Percentiles rank a stretch among this genome's conserved stretches.
Conservation (phyloP, 306 rosid genomes). For the Vigna nakashimae region DNA sequence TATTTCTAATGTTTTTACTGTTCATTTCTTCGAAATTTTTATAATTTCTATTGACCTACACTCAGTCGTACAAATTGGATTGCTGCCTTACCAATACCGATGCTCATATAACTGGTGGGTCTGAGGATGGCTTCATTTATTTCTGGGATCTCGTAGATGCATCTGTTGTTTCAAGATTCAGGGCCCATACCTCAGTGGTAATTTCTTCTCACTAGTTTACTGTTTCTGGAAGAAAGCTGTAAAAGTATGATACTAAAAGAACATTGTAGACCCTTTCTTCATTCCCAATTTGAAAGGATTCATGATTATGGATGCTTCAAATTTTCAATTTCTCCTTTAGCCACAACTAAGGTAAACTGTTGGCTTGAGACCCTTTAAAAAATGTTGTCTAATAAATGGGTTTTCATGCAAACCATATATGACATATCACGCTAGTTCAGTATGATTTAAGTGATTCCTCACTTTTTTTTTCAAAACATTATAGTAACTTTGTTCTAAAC, state of each 20-base stretch:
- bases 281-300: background rate
- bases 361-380: background rate
- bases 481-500: slow-evolving; percentile 16
- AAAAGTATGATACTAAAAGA: slow-evolving; percentile 23
- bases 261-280: slow-evolving; percentile 21
- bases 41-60: slow-evolving; percentile 36
- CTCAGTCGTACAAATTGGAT: slow-evolving; percentile 89
- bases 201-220: background rate
- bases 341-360: background rate
- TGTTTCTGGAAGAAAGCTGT: slow-evolving; percentile 28
- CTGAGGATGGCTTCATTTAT: slow-evolving; percentile 87
- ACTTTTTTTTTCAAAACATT: background rate
- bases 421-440: background rate
- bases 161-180: slow-evolving; percentile 75
- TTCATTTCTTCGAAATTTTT: slow-evolving; percentile 8
- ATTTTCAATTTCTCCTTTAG: slow-evolving; percentile 16
- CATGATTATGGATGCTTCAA: slow-evolving; percentile 15
- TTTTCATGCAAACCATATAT: slow-evolving; percentile 7
- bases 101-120: slow-evolving; percentile 91
- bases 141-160: slow-evolving; percentile 98
- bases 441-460: background rate
- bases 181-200: slow-evolving; percentile 94
- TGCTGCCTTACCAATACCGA: slow-evolving; percentile 93
- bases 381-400: slow-evolving; percentile 2
- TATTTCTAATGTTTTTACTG: slow-evolving; percentile 6